phyloP scores from a whole-genome alignment of 345 rosid genomes.

The Acer negundo region DNA sequence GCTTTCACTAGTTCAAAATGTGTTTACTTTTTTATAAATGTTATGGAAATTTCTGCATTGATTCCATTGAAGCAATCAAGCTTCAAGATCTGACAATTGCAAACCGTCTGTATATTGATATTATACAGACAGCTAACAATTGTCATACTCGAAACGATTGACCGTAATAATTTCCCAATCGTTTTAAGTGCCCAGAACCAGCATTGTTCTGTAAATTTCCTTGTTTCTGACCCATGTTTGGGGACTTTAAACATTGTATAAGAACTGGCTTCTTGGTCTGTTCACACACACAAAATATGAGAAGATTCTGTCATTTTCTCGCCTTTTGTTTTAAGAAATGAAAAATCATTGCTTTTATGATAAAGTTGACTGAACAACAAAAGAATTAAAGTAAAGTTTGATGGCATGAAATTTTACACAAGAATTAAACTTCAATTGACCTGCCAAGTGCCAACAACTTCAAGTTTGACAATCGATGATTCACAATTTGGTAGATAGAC shows the following conservation, averaged over 20 bases:
- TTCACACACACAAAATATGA: too few relatives aligned
- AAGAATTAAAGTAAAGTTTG: too few relatives aligned
- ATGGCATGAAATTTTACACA: too few relatives aligned
- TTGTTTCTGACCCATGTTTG: too few relatives aligned
- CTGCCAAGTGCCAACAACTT: too few relatives aligned
- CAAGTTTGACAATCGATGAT: too few relatives aligned
- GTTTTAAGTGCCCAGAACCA: not conserved
- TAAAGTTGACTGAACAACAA: too few relatives aligned
- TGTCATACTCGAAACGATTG: not conserved
- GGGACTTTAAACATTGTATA: not conserved
- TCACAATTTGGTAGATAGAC: too few relatives aligned
- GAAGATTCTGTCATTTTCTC: too few relatives aligned
- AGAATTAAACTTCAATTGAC: too few relatives aligned
- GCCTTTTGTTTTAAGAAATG: not conserved
- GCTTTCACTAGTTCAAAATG: slow-evolving; percentile 2
- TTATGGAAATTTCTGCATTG: not conserved
- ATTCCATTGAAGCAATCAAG: not conserved
- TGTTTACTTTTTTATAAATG: not conserved
- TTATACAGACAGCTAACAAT: not conserved
- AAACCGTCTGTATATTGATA: not conserved
- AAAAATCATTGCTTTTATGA: not conserved
- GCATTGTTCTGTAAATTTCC: not conserved
- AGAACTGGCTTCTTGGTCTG: not conserved
- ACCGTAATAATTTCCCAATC: not conserved
- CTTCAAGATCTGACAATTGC: not conserved